These are phyloP conservation scores for Fibroporia radiculosa DNA, from an alignment of 768 basidiomycete species.

Conservation along the genomic window DNA sequence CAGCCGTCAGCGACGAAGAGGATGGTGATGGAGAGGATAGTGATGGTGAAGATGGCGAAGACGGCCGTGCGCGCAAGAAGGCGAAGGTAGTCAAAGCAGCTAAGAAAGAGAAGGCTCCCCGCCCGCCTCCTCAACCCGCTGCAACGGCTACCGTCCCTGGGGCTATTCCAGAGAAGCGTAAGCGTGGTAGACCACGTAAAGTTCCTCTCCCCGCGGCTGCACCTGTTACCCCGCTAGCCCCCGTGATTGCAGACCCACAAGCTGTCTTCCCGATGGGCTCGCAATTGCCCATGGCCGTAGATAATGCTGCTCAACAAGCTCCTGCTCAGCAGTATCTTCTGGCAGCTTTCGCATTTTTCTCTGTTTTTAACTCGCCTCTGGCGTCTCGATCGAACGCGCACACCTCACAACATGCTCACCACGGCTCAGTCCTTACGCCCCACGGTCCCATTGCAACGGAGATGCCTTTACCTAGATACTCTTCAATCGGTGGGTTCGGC, in stretches of 20 bases:
- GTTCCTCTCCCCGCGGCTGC: constrained; percentile 41
- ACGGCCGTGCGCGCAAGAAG: constrained; percentile 58
- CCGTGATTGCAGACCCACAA: constrained; percentile 9
- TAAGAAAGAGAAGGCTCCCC: constrained; percentile 36
- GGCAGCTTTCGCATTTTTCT: constrained; percentile 77
- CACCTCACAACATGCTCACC: constrained; percentile 36
- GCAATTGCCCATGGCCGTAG: constrained; percentile 13
- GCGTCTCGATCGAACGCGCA: constrained; percentile 31
- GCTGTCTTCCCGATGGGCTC: constrained; percentile 13
- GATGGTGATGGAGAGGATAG: constrained; percentile 45
- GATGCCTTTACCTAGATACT: constrained; percentile 12
- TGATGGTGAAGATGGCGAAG: constrained; percentile 28
- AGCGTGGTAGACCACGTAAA: constrained; percentile 79
- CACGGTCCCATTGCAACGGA: constrained; percentile 18
- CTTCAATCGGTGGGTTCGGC: constrained; percentile 27
- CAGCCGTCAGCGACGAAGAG: constrained; percentile 38
- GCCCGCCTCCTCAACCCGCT: constrained; percentile 24
- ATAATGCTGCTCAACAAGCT: constrained; percentile 9
- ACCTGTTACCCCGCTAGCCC: constrained; percentile 15
- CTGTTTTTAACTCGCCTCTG: constrained; percentile 74
- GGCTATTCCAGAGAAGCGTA: constrained; percentile 63
- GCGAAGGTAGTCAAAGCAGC: constrained; percentile 36
- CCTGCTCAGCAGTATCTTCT: constrained; percentile 59
- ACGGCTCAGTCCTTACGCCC: constrained; percentile 48
- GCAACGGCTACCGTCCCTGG: constrained; percentile 24